A percentile compares a stretch with the other conserved stretches of the same genome.
phyloP scores from a whole-genome alignment of 1,139 yeast species.

The Suhomyces yuchorum region DNA sequence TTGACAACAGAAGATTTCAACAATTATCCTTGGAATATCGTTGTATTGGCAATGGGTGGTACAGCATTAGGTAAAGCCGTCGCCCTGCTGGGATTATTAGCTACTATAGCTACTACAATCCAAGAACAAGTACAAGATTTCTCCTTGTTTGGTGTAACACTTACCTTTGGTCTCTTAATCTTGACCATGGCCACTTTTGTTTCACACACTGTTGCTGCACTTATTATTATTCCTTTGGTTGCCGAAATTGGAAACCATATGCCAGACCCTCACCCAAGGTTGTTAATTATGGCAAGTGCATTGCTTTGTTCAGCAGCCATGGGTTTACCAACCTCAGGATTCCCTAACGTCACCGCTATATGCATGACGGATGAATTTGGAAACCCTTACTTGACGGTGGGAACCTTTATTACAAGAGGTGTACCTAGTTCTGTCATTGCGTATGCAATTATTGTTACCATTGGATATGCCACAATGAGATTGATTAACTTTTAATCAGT shows the following conservation, averaged over 20 bases:
- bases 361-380: slow-evolving; percentile 76
- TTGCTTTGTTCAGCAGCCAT: slow-evolving; percentile 72
- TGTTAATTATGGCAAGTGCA: slow-evolving; percentile 68
- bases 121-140: slow-evolving; percentile 58
- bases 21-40: slow-evolving; percentile 77
- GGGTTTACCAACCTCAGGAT: slow-evolving; percentile 78
- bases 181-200: slow-evolving; percentile 73
- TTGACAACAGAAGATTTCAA: slow-evolving; percentile 67
- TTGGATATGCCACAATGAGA: slow-evolving; percentile 70
- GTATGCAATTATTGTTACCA: slow-evolving; percentile 56
- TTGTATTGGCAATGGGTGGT: slow-evolving; percentile 78
- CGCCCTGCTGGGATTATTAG: slow-evolving; percentile 66
- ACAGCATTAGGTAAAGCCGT: slow-evolving; percentile 76
- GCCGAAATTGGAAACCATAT: slow-evolving; percentile 65
- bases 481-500: slow-evolving; percentile 37
- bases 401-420: slow-evolving; percentile 69
- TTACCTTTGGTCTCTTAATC: slow-evolving; percentile 67
- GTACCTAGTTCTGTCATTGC: slow-evolving; percentile 65
- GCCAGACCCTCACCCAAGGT: slow-evolving; percentile 56
- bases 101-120: slow-evolving; percentile 61
- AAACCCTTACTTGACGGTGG: slow-evolving; percentile 63
- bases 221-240: slow-evolving; percentile 69
- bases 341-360: slow-evolving; percentile 79
- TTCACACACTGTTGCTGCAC: slow-evolving; percentile 76
- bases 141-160: slow-evolving; percentile 59